These are phyloP conservation scores for Davidsoniella neocaledoniae DNA, from an alignment of 2,329 filamentous ascomycete species.

Conservation along the genomic window DNA sequence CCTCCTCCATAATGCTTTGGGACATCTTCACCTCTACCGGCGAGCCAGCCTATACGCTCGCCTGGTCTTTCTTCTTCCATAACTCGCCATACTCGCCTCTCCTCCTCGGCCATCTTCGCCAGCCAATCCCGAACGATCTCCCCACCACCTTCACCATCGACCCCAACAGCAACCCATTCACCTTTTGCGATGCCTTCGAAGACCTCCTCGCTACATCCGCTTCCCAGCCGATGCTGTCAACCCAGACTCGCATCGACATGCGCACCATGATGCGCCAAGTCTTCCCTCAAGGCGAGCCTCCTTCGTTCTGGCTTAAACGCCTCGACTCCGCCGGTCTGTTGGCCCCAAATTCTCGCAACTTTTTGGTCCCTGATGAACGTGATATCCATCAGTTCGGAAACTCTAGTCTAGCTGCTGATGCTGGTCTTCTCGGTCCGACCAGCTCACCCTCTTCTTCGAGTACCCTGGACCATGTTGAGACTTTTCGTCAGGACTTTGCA, in stretches of 20 bases:
- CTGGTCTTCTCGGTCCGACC: conserved; percentile 7
- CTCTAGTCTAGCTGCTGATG: conserved; percentile 14
- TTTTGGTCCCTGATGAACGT: conserved; percentile 11
- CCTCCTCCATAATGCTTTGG: conserved; percentile 9
- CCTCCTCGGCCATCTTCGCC: conserved; percentile 27
- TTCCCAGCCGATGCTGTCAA: conserved; percentile 25
- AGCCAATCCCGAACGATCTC: conserved; percentile 30
- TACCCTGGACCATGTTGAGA: conserved; percentile 16
- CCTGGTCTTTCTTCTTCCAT: conserved; percentile 10
- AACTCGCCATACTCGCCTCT: conserved; percentile 28
- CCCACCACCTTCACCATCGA: conserved; percentile 21
- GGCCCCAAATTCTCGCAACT: conserved; percentile 16
- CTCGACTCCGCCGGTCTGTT: conserved; percentile 24
- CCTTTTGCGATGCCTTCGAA: conserved; percentile 41
- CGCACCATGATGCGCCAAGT: conserved; percentile 23
- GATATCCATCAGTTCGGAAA: neutral
- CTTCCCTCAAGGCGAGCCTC: conserved; percentile 25
- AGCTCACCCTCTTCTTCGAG: neutral
- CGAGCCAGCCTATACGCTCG: conserved; percentile 6
- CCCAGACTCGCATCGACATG: conserved; percentile 21
- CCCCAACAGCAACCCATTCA: conserved; percentile 21
- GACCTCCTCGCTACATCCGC: conserved; percentile 35
- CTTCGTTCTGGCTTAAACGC: conserved; percentile 25
- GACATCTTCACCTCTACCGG: conserved; percentile 8
- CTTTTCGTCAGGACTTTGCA: conserved; percentile 19